Evolutionary conservation across 78 protist genomes (phyloP), one percentile per base, ranked within the genome.

Genomic region (Speleostelium caveatum): DNA sequence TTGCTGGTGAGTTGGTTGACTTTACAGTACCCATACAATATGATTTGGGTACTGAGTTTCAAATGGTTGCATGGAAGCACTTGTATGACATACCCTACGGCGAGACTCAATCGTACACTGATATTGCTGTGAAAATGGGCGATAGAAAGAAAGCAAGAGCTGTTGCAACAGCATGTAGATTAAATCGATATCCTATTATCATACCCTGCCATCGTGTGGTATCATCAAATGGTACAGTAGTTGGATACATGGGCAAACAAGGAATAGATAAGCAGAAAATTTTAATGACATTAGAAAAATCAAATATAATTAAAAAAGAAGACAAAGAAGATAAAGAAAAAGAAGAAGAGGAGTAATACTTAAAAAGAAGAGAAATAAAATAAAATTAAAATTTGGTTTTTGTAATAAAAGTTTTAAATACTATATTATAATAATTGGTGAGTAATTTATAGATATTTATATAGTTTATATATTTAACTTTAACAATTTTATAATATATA

Each of bases 201-300:
- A 53, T 80, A 0, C 89, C 90, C 0, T 83, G 90, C 58, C 90
- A 83, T 59, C 53, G 90, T 8, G 55, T 83, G 1, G 75, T 83
- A 0, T 69, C 79, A 1, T 58, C 68, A 4, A 8, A 0, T 19
- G 90, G 90, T 2, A 38, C 38, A 0, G 78, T 83, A 10, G 55
- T 83, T 60, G 90, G 90, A 0, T 83, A 56, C 22, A 69, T 59
- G 4, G 90, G 90, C 5, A 83, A 80, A 42, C 51, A 73, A 24
- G 90, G 90, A 12, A 83, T 83, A 3, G 67, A 58, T 8, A 83
- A 83, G 32, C 90, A 83, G 41, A 53, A 65, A 22, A 24, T 67
- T 14, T 39, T 67, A 36, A 39, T 45, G 24, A 67, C 35, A 39
- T 22, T 67, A 8, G 74, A 67, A 41, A 67, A 35, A 41, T 1